Conservation (phyloP, 495 filamentous ascomycete species). For the Trichoderma orchidacearum region DNA sequence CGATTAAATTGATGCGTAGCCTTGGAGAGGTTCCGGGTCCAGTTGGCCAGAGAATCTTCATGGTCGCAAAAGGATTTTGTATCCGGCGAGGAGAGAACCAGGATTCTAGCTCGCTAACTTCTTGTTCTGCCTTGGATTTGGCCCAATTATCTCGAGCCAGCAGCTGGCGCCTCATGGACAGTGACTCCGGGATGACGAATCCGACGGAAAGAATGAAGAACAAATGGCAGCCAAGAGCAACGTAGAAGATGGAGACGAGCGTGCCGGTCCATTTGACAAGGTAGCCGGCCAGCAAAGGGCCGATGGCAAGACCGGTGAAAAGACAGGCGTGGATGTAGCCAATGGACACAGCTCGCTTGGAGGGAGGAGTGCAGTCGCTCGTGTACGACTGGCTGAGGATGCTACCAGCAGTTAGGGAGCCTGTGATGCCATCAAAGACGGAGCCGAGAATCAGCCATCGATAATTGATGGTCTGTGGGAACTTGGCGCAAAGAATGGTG, state of each 20-base stretch:
- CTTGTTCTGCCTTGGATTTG: slow-evolving; percentile 13
- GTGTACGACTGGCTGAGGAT: slow-evolving; percentile 75
- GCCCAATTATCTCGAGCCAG: slow-evolving; percentile 53
- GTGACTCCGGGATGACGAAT: slow-evolving; percentile 67
- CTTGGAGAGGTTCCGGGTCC: slow-evolving; percentile 43
- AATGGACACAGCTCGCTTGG: slow-evolving; percentile 70
- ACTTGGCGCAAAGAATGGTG: slow-evolving; percentile 61
- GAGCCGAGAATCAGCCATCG: slow-evolving; percentile 45
- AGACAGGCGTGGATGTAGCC: slow-evolving; percentile 79
- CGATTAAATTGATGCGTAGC: slow-evolving; percentile 63
- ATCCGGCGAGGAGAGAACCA: slow-evolving; percentile 11
- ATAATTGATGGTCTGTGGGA: slow-evolving; percentile 55
- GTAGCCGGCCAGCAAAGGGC: slow-evolving; percentile 66
- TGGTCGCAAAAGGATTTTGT: slow-evolving; percentile 54
- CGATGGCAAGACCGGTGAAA: slow-evolving; percentile 73
- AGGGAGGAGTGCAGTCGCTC: slow-evolving; percentile 72
- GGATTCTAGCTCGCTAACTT: slow-evolving; percentile 2
- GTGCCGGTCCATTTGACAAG: slow-evolving; percentile 56
- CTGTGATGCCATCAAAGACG: slow-evolving; percentile 4
- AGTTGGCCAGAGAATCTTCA: slow-evolving; percentile 63
- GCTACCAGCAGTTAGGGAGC: slow-evolving; percentile 18
- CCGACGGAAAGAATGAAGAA: slow-evolving; percentile 56
- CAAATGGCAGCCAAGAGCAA: slow-evolving; percentile 53
- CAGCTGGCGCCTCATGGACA: slow-evolving; percentile 52
- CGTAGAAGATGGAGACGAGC: slow-evolving; percentile 64